A percentile compares a stretch with the other conserved stretches of the same genome.
Conservation (phyloP, 129 eudicot genomes). For the Escallonia herrerae region DNA sequence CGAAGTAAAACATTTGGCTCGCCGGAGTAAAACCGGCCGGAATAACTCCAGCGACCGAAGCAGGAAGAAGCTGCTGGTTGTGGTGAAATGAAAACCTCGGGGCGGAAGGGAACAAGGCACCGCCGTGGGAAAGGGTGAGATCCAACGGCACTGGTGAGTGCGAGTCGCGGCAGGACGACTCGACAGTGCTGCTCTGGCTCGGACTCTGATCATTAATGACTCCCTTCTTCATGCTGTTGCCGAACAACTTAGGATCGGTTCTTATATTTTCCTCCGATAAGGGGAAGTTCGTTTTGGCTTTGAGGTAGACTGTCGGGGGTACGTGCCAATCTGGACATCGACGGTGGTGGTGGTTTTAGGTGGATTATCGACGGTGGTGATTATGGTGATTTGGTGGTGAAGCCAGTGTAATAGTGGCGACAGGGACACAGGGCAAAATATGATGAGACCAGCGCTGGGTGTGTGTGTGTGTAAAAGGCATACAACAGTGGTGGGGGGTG, state of each 20-base stretch:
- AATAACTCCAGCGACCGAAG: slow-evolving; percentile 3
- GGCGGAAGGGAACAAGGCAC: not conserved
- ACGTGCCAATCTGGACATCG: too few relatives aligned
- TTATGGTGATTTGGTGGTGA: too few relatives aligned
- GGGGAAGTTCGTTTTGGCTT: slow-evolving; percentile 55
- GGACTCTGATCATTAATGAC: slow-evolving; percentile 30
- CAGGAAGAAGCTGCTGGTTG: slow-evolving; percentile 1
- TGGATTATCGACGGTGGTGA: too few relatives aligned
- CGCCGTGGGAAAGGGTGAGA: slow-evolving; percentile 30
- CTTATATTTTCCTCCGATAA: not conserved
- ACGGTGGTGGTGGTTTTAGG: too few relatives aligned
- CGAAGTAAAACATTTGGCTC: slow-evolving; percentile 29
- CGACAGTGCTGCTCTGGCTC: slow-evolving; percentile 52
- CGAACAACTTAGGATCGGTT: not conserved
- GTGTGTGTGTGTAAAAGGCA: too few relatives aligned
- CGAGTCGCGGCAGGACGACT: slow-evolving; percentile 35
- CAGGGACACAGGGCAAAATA: too few relatives aligned
- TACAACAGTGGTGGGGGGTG: too few relatives aligned
- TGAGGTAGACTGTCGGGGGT: too few relatives aligned
- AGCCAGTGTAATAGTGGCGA: too few relatives aligned
- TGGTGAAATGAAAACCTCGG: slow-evolving; percentile 20
- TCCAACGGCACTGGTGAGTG: slow-evolving; percentile 26
- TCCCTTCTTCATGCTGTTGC: not conserved
- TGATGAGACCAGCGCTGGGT: too few relatives aligned
- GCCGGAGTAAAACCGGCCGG: slow-evolving; percentile 21